These are phyloP conservation scores for Typha latifolia DNA, from an alignment of 176 grass and related monocot species.

Conservation along the genomic window DNA sequence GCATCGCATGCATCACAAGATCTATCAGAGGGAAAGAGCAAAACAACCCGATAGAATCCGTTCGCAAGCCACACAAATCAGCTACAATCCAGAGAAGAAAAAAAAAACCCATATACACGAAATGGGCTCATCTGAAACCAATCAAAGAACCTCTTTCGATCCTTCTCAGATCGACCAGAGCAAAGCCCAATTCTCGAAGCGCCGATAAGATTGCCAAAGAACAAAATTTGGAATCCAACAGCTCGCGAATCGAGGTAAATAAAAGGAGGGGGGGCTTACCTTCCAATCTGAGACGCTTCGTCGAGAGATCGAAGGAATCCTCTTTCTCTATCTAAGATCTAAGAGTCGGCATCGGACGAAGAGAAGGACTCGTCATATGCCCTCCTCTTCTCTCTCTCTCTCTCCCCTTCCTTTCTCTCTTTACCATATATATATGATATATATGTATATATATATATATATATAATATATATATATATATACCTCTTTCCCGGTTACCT, in stretches of 20 bases:
- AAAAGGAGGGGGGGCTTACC: slow-evolving; percentile 26
- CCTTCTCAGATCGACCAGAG: neutral
- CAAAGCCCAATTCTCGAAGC: neutral
- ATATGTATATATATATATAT: too few species aligned
- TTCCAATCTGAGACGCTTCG: slow-evolving; percentile 35
- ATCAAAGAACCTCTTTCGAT: neutral
- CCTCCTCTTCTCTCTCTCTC: slow-evolving; percentile 28
- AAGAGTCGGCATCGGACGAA: slow-evolving; percentile 49
- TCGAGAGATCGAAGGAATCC: slow-evolving; percentile 15
- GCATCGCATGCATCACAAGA: neutral
- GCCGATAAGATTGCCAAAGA: slow-evolving; percentile 22
- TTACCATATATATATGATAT: slow-evolving; percentile 15
- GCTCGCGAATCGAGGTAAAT: slow-evolving; percentile 9
- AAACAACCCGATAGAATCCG: too few species aligned
- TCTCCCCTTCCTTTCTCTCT: slow-evolving; percentile 31
- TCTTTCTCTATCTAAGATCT: slow-evolving; percentile 39
- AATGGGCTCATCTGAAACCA: neutral
- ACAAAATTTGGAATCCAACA: slow-evolving; percentile 13
- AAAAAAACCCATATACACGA: neutral
- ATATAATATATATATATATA: too few species aligned
- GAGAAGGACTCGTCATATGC: slow-evolving; percentile 21
- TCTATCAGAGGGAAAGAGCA: neutral
- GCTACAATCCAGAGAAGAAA: neutral
- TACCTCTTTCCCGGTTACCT: slow-evolving; percentile 27
- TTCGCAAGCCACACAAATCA: too few species aligned